phyloP scores from a whole-genome alignment of 2,329 filamentous ascomycete genomes.

The Sclerotinia subarctica region DNA sequence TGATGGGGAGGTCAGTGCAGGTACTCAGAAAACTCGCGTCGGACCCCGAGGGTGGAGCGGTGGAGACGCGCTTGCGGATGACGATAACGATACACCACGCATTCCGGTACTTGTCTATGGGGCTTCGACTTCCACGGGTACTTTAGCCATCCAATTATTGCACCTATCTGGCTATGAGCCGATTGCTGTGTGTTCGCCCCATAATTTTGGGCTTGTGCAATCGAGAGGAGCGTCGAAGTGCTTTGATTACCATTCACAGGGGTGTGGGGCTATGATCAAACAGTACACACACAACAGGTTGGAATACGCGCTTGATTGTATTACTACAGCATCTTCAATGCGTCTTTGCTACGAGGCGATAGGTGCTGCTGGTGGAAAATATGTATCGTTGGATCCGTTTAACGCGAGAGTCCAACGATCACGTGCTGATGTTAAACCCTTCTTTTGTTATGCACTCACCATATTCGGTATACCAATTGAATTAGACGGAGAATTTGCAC shows the following conservation, averaged over 20 bases:
- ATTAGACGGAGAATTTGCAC: constrained; percentile 7
- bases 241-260: constrained; percentile 43
- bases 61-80: background rate
- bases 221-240: constrained; percentile 42
- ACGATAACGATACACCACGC: background rate
- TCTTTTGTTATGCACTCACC: constrained; percentile 12
- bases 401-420: constrained; percentile 13
- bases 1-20: background rate
- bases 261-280: constrained; percentile 40
- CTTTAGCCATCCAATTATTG: constrained; percentile 18
- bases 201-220: constrained; percentile 41
- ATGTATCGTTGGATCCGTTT: constrained; percentile 24
- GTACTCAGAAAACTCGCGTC: constrained; percentile 3
- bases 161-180: constrained; percentile 15
- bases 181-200: constrained; percentile 41
- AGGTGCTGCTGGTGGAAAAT: constrained; percentile 39
- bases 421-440: background rate
- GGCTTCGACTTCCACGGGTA: constrained; percentile 18
- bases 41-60: constrained; percentile 18
- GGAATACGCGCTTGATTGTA: constrained; percentile 42
- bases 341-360: constrained; percentile 42
- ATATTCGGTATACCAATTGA: constrained; percentile 14
- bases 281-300: constrained; percentile 42
- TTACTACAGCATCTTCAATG: constrained; percentile 38
- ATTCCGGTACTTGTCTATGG: constrained; percentile 21